These are phyloP conservation scores for Xylaria sp. DNA, from an alignment of 2,329 filamentous ascomycete genomes.

Conservation along the genomic window DNA sequence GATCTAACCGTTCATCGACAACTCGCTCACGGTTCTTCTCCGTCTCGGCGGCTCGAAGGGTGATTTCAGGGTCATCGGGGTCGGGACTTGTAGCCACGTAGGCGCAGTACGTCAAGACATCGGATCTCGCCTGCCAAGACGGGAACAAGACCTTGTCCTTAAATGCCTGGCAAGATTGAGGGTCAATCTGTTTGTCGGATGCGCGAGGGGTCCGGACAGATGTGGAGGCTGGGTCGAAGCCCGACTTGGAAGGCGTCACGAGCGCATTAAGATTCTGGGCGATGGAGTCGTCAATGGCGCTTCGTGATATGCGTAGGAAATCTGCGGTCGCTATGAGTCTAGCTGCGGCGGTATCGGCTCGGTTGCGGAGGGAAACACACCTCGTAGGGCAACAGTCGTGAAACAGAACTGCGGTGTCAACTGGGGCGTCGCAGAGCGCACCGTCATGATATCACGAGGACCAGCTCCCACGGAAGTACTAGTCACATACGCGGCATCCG, in stretches of 20 bases:
- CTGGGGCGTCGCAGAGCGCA: slow-evolving; percentile 52
- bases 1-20: slow-evolving; percentile 88
- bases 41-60: slow-evolving; percentile 72
- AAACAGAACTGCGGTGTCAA: slow-evolving; percentile 81
- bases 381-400: slow-evolving; percentile 70
- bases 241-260: slow-evolving; percentile 70
- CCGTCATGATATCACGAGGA: slow-evolving; percentile 51
- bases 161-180: slow-evolving; percentile 70
- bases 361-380: slow-evolving; percentile 50
- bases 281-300: slow-evolving; percentile 90
- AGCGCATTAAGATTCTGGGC: slow-evolving; percentile 91
- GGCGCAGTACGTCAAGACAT: slow-evolving; percentile 88
- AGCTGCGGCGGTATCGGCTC: slow-evolving; percentile 16
- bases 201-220: slow-evolving; percentile 62
- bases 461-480: slow-evolving; percentile 20
- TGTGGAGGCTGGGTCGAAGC: slow-evolving; percentile 83
- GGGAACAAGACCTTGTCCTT: slow-evolving; percentile 82
- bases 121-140: slow-evolving; percentile 81
- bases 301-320: slow-evolving; percentile 85
- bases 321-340: slow-evolving; percentile 58
- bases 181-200: slow-evolving; percentile 60
- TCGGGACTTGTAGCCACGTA: slow-evolving; percentile 86
- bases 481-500: slow-evolving; percentile 45
- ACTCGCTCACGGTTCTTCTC: slow-evolving; percentile 72
- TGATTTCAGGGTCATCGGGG: slow-evolving; percentile 80